A percentile compares a stretch with the other conserved stretches of the same genome.
phyloP scores from a whole-genome alignment of 495 filamentous ascomycete genomes.

The Xylaria venustula region DNA sequence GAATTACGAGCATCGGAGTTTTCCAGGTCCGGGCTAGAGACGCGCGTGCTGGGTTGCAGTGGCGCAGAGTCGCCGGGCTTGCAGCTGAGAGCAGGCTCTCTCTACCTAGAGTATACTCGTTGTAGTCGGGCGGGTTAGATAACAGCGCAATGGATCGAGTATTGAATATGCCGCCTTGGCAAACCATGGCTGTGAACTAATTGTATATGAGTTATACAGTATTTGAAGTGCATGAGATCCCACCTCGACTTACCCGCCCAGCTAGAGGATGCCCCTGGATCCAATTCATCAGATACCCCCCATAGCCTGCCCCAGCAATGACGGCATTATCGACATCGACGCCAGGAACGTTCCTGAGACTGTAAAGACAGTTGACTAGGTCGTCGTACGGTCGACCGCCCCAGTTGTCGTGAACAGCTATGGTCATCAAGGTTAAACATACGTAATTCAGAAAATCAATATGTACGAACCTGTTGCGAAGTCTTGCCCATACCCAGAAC shows the following conservation, averaged over 20 bases:
- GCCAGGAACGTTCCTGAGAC: conserved; percentile 20
- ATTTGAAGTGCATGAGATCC: not conserved
- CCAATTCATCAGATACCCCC: conserved; percentile 32
- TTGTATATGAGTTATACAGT: not conserved
- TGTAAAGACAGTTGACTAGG: conserved; percentile 28
- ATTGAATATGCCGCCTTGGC: conserved; percentile 16
- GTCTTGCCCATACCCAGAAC: conserved; percentile 24
- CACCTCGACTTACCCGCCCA: conserved; percentile 18
- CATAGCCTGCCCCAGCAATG: conserved; percentile 22
- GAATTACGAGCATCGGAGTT: conserved; percentile 28
- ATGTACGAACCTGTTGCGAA: conserved; percentile 21
- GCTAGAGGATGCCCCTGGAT: conserved; percentile 27
- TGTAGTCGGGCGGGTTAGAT: too few species aligned
- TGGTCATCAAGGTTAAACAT: not conserved
- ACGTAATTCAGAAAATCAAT: not conserved
- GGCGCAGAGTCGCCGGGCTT: conserved; percentile 11
- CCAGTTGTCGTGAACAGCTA: conserved; percentile 18
- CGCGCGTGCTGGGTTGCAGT: conserved; percentile 20
- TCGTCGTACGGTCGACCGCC: conserved; percentile 27
- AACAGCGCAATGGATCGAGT: conserved; percentile 6
- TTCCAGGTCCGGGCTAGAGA: conserved; percentile 26
- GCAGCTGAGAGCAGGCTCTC: conserved; percentile 14
- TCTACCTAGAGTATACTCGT: too few species aligned
- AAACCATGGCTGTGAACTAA: conserved; percentile 31
- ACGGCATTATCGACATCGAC: conserved; percentile 28